Percentiles rank a stretch among this genome's conserved stretches.
Evolutionary conservation across 1,284 basidiomycete genomes (phyloP).

Genomic region (Pterula multifida): DNA sequence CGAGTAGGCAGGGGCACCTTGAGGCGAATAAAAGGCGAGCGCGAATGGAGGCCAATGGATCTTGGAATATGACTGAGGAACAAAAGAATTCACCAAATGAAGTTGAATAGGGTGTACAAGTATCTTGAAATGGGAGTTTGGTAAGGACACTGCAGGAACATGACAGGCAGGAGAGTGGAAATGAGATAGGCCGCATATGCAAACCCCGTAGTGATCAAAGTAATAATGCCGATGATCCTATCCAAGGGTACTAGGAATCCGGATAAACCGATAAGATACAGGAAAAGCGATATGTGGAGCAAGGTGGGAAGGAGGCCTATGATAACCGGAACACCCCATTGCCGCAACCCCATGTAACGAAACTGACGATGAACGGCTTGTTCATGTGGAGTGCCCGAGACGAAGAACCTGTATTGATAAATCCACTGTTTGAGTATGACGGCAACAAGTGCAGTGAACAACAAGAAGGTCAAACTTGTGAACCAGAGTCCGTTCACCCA

Average conservation of each 20-base stretch:
- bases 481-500: constrained; percentile 14
- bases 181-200: neutral
- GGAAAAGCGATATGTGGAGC: constrained; percentile 9
- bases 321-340: constrained; percentile 8
- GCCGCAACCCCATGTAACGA: constrained; percentile 7
- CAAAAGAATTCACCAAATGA: neutral
- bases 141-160: neutral
- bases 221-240: neutral
- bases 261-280: constrained; percentile 10
- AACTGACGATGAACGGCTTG: constrained; percentile 9
- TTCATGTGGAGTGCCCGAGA: constrained; percentile 7
- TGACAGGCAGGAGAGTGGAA: neutral
- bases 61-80: neutral
- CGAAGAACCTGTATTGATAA: constrained; percentile 8
- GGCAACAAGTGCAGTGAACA: constrained; percentile 11
- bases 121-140: neutral
- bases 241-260: constrained; percentile 4
- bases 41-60: neutral
- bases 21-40: neutral
- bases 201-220: neutral
- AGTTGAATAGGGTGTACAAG: neutral
- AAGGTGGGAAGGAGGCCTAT: constrained; percentile 9
- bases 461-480: constrained; percentile 10
- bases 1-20: neutral
- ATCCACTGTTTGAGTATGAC: constrained; percentile 15